Evolutionary conservation across 78 protist genomes (phyloP).

Genomic region (Dictyostelium brefeldianum): DNA sequence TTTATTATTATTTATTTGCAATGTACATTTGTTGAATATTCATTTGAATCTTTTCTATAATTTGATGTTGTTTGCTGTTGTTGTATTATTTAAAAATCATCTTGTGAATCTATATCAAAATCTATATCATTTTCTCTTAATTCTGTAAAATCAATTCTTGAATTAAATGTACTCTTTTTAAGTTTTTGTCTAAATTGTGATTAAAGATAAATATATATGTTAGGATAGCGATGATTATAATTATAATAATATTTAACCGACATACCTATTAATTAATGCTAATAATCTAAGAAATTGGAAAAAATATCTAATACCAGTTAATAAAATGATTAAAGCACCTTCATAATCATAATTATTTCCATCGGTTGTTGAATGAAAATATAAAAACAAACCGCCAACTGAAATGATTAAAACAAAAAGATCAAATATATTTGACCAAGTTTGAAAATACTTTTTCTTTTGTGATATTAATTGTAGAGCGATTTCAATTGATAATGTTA

Average conservation of each 20-base stretch:
- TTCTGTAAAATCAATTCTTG: conserved; percentile 58
- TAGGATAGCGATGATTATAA: not conserved
- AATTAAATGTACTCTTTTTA: conserved; percentile 38
- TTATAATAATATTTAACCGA: not conserved
- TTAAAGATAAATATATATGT: not conserved
- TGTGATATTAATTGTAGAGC: conserved; percentile 40
- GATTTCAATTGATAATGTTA: conserved; percentile 30
- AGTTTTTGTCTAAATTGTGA: conserved; percentile 33
- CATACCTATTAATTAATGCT: conserved; percentile 55
- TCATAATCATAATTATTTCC: conserved; percentile 17
- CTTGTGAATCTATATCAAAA: conserved; percentile 49
- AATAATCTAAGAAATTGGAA: conserved; percentile 52
- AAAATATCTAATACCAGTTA: conserved; percentile 41
- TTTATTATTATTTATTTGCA: too few relatives aligned
- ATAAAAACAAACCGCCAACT: conserved; percentile 46
- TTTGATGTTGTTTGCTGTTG: not conserved
- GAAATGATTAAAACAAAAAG: conserved; percentile 40
- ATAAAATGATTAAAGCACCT: conserved; percentile 52
- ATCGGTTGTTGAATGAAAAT: not conserved
- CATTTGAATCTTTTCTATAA: too few relatives aligned
- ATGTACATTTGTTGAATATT: too few relatives aligned
- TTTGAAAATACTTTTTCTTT: conserved; percentile 29
- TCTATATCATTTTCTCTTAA: conserved; percentile 47
- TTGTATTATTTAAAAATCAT: conserved; percentile 10
- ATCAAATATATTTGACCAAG: conserved; percentile 41